Conservation (phyloP, 1,139 yeast species). For the Saccharomyces hybrid region DNA sequence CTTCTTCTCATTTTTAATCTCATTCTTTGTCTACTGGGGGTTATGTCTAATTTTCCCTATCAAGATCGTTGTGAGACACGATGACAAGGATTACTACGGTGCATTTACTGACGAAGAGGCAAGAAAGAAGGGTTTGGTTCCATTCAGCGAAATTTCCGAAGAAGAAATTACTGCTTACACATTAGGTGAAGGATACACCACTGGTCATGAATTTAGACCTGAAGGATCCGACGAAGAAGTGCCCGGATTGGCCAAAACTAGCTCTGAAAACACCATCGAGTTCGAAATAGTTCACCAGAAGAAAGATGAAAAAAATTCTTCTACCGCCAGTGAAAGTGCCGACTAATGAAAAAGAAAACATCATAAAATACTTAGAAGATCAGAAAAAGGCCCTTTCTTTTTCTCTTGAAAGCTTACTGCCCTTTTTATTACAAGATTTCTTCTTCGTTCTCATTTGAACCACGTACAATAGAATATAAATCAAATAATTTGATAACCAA, state of each 20-base stretch:
- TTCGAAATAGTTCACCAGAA: neutral
- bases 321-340: neutral
- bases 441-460: too few species aligned
- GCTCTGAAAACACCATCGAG: neutral
- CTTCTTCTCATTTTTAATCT: constrained; percentile 37
- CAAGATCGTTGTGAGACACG: constrained; percentile 32
- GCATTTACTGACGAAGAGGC: constrained; percentile 35
- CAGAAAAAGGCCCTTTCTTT: neutral
- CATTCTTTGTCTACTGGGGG: constrained; percentile 35
- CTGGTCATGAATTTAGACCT: neutral
- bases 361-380: neutral
- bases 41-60: constrained; percentile 36
- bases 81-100: constrained; percentile 36
- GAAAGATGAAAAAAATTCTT: neutral
- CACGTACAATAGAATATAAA: too few species aligned
- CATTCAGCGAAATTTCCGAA: constrained; percentile 26
- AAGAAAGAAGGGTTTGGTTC: constrained; percentile 32
- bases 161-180: constrained; percentile 14
- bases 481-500: too few species aligned
- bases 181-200: neutral
- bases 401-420: too few species aligned
- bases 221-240: neutral
- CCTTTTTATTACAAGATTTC: too few species aligned
- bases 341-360: neutral
- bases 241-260: neutral